Conservation (phyloP, 1,284 basidiomycete species). For the Ganoderma leucocontextum region DNA sequence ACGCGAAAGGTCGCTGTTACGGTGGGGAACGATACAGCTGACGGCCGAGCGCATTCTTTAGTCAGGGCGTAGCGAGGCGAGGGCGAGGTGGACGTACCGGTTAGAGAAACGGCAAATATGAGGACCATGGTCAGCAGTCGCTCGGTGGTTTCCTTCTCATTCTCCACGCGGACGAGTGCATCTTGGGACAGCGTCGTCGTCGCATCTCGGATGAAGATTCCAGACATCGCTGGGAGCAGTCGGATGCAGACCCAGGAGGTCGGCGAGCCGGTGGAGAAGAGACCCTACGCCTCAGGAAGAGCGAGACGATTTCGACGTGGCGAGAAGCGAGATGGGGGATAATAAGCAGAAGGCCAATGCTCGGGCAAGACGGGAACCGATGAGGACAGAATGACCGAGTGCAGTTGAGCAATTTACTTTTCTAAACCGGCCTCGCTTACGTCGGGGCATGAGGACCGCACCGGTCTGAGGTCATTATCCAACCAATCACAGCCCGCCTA, state of each 20-base stretch:
- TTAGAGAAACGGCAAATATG: conserved; percentile 48
- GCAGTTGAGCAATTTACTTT: background rate
- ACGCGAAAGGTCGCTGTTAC: conserved; percentile 61
- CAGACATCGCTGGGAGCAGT: conserved; percentile 9
- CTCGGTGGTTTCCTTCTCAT: conserved; percentile 17
- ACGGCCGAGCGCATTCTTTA: background rate
- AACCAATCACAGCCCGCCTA: background rate
- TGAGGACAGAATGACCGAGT: background rate
- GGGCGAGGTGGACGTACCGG: conserved; percentile 39
- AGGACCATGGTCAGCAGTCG: conserved; percentile 39
- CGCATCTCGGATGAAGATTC: conserved; percentile 2
- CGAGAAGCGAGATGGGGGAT: background rate
- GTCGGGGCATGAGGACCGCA: conserved; percentile 1
- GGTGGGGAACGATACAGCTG: conserved; percentile 75
- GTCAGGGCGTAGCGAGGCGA: background rate
- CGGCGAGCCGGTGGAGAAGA: background rate
- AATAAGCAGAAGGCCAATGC: background rate
- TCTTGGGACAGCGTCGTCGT: conserved; percentile 16
- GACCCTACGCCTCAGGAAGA: background rate
- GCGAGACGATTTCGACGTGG: background rate
- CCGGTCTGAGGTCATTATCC: conserved; percentile 3
- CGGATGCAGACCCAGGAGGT: background rate
- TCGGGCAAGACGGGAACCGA: background rate
- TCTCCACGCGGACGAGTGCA: conserved; percentile 1
- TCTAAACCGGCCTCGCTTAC: background rate